These are phyloP conservation scores for Stygiomarasmius scandens DNA, from an alignment of 1,284 basidiomycete species.

Conservation along the genomic window DNA sequence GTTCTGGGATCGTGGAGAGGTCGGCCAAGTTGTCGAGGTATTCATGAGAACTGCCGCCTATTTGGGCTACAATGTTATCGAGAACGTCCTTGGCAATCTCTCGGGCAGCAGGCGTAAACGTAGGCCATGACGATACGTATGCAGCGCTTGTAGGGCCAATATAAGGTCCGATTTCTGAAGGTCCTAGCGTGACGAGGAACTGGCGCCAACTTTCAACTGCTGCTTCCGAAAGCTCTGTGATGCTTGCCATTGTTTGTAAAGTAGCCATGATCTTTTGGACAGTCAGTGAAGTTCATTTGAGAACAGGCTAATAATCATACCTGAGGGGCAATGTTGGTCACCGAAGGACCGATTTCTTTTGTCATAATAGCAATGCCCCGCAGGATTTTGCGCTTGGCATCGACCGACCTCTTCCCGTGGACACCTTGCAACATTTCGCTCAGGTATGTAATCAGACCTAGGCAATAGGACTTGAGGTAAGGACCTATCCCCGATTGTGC, in stretches of 20 bases:
- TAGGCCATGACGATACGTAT: conserved; percentile 79
- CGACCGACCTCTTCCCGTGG: conserved; percentile 69
- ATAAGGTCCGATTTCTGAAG: conserved; percentile 80
- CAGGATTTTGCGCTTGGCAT: conserved; percentile 74
- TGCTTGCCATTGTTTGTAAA: conserved; percentile 85
- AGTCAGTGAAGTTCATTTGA: neutral
- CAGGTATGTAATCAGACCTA: conserved; percentile 81
- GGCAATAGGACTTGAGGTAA: conserved; percentile 75
- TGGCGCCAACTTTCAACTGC: conserved; percentile 83
- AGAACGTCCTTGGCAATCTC: conserved; percentile 65
- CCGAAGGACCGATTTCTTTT: conserved; percentile 68
- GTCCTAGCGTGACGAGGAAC: conserved; percentile 76
- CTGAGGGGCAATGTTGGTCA: conserved; percentile 83
- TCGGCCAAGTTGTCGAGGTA: conserved; percentile 81
- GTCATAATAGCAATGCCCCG: conserved; percentile 82
- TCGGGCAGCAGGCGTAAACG: conserved; percentile 59
- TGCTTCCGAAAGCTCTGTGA: conserved; percentile 75
- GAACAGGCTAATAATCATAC: conserved; percentile 42
- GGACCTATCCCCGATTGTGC: conserved; percentile 44
- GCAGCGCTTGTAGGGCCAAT: conserved; percentile 90
- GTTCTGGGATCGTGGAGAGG: conserved; percentile 69
- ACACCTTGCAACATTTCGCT: conserved; percentile 85
- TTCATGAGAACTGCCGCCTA: conserved; percentile 54
- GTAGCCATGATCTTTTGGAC: conserved; percentile 87
- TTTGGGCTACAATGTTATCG: conserved; percentile 71